Conservation (phyloP, 768 basidiomycete species). For the Boletus barrowsii region DNA sequence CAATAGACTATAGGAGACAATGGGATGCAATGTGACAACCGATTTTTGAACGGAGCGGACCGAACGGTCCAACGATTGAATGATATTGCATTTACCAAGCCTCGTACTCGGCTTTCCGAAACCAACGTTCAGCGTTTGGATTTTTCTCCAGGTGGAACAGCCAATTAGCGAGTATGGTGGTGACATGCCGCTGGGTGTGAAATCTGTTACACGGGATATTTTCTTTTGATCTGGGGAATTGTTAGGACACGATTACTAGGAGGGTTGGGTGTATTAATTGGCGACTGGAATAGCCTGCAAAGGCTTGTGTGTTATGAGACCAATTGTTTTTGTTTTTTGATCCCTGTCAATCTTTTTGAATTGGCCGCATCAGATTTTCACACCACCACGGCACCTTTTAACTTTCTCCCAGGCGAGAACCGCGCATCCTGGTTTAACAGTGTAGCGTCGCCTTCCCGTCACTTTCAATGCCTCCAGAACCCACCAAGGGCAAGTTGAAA, state of each 20-base stretch:
- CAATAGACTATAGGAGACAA: conserved; percentile 4
- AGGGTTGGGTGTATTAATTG: no score
- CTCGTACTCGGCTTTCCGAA: conserved; percentile 7
- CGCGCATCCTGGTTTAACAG: conserved; percentile 11
- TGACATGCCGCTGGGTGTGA: conserved; percentile 18
- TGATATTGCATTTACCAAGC: background rate
- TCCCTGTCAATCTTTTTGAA: conserved; percentile 6
- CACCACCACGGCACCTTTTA: conserved; percentile 26
- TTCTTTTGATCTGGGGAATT: background rate
- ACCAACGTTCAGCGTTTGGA: background rate
- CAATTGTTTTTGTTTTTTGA: background rate
- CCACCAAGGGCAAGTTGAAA: conserved; percentile 47
- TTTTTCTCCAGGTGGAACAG: background rate
- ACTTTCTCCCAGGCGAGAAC: conserved; percentile 22
- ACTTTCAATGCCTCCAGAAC: conserved; percentile 53
- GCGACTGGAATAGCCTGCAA: background rate
- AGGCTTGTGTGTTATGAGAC: background rate
- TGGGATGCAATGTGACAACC: background rate
- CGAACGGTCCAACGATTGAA: background rate
- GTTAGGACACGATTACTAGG: background rate
- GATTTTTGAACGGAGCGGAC: conserved; percentile 9
- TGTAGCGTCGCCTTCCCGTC: conserved; percentile 3
- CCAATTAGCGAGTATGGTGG: background rate
- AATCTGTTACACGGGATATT: background rate
- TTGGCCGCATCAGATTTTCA: conserved; percentile 23